Base-by-base conservation (phyloP, 306 rosid species). In the Leucaena leucocephala region DNA sequence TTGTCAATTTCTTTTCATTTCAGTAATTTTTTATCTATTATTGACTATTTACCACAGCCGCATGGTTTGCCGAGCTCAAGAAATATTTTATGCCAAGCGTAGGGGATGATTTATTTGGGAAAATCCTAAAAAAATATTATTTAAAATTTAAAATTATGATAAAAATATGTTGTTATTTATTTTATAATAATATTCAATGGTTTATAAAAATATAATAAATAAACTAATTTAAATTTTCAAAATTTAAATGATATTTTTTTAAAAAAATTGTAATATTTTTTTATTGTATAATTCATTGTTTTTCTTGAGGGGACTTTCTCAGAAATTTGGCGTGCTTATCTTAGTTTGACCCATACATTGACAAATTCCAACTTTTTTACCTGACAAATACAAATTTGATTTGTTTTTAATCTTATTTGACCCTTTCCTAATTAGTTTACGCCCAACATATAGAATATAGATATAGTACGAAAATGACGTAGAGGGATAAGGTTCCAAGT, bases 1-100 rank as follows among this genome's bases (percentile, higher is more conserved):
- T 16, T 0, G 0, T n/a, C 2, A 61, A 9, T 11, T 33, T 11
- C 34, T 68, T 21, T 43, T 27, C 27, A 33, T 40, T 21, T 16
- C 11, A 5, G 38, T 7, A 55, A 58, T 21, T 16, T 36, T 17
- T 2, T 3, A 9, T 75, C 14, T 45, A 19, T 62, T 43, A 16
- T 21, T 75, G 2, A 34, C 16, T 6, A 43, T 27, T 62, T 0
- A 35, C 10, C 57, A 52, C 39, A 7, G 48, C 38, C 74, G 54
- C 54, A 21, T 21, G 52, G 43, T 38, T 76, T 67, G 65, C 27
- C 15, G 11, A 21, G 75, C 45, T 68, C 75, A 14, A 52, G 67
- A 66, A 34, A 12, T 67, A 38, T 21, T 67, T 52, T 27, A 44
- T 33, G 6, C 45, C 27, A 44, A 75, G 16, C 22, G 8, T 16